Conservation (phyloP, 306 rosid species). For the Dryas alaskensis region DNA sequence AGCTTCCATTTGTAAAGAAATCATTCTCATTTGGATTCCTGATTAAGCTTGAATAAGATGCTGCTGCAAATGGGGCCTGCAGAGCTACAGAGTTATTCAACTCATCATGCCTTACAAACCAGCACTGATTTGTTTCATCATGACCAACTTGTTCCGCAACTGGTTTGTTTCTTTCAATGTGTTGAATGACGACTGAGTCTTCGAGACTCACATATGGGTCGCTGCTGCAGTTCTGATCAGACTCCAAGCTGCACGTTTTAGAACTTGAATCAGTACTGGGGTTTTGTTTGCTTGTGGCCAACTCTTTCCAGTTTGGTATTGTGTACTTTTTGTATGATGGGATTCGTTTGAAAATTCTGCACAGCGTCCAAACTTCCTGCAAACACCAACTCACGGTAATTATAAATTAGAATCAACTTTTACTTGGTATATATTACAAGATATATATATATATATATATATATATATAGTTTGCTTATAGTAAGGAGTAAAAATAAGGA, state of each 20-base stretch:
- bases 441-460: too few relatives aligned
- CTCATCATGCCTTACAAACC: slow-evolving; percentile 20
- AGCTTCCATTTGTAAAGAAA: slow-evolving; percentile 46
- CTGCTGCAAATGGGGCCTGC: slow-evolving; percentile 30
- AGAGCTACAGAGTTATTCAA: slow-evolving; percentile 3
- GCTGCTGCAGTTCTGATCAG: slow-evolving; percentile 32
- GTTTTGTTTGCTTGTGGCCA: slow-evolving; percentile 19
- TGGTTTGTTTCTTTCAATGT: slow-evolving; percentile 35
- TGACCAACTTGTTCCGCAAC: slow-evolving; percentile 21
- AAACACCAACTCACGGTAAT: slow-evolving; percentile 5
- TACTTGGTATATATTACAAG: background rate
- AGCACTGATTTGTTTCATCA: slow-evolving; percentile 22
- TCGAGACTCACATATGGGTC: slow-evolving; percentile 30
- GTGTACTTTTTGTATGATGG: slow-evolving; percentile 55
- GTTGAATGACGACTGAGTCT: slow-evolving; percentile 34
- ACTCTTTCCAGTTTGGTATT: slow-evolving; percentile 36
- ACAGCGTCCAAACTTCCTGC: slow-evolving; percentile 96
- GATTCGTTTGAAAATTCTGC: slow-evolving; percentile 76
- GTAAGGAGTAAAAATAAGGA: too few relatives aligned
- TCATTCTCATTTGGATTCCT: slow-evolving; percentile 43
- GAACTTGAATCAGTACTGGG: slow-evolving; percentile 39
- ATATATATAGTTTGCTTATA: too few relatives aligned
- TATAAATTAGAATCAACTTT: background rate
- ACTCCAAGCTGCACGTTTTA: slow-evolving; percentile 56
- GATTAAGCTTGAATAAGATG: slow-evolving; percentile 32